Conservation (phyloP, 2,329 filamentous ascomycete genomes). For the Metarhizium robertsii region DNA sequence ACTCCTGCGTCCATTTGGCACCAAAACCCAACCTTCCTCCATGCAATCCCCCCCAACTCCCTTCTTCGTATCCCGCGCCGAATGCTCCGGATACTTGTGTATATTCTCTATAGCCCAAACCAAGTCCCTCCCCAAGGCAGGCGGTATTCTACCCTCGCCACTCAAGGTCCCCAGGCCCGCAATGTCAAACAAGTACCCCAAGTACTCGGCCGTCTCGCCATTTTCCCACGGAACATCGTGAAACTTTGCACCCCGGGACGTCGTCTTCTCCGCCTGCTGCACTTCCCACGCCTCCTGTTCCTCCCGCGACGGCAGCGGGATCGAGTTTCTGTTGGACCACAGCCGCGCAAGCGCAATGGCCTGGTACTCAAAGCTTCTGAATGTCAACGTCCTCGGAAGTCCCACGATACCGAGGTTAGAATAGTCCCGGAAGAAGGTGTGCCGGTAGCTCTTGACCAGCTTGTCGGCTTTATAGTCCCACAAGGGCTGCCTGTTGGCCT, state of each 20-base stretch:
- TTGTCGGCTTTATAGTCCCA: constrained; percentile 39
- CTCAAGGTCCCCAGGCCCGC: constrained; percentile 38
- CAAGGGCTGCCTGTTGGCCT: constrained; percentile 33
- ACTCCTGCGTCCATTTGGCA: background rate
- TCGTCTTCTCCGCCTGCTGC: constrained; percentile 22
- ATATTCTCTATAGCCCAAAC: constrained; percentile 39
- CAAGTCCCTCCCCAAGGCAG: constrained; percentile 30
- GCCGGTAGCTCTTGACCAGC: constrained; percentile 36
- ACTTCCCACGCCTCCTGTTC: constrained; percentile 39
- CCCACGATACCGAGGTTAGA: constrained; percentile 41
- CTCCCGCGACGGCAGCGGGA: constrained; percentile 25
- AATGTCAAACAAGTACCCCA: constrained; percentile 35
- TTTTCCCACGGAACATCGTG: constrained; percentile 44
- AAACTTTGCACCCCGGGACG: constrained; percentile 30
- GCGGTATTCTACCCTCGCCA: constrained; percentile 37
- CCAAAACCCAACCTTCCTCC: background rate
- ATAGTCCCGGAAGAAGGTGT: constrained; percentile 42
- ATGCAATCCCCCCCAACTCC: background rate
- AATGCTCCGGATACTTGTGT: constrained; percentile 33
- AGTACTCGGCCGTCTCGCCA: constrained; percentile 39
- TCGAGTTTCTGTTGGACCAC: constrained; percentile 31
- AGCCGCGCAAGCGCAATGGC: constrained; percentile 42
- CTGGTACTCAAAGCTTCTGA: constrained; percentile 47
- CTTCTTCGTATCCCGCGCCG: constrained; percentile 12
- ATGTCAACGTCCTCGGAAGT: constrained; percentile 40